These are phyloP conservation scores for Stellera chamaejasme DNA, from an alignment of 345 rosid species.

Conservation along the genomic window DNA sequence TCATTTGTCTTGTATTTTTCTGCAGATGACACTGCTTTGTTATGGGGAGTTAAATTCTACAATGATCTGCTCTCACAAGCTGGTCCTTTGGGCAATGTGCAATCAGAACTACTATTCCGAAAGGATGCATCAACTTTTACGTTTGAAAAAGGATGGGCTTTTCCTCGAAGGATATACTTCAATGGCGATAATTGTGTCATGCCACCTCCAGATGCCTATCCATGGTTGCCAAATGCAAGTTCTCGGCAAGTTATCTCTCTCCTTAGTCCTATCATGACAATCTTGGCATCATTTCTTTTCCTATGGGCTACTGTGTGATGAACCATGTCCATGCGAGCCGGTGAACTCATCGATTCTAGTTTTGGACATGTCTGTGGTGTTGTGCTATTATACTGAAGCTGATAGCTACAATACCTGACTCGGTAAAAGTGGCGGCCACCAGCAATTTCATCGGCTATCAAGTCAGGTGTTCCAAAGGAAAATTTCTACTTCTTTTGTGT, in stretches of 20 bases:
- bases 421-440: conserved; percentile 6
- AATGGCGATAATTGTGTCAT: conserved; percentile 90
- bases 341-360: conserved; percentile 13
- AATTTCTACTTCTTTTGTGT: conserved; percentile 9
- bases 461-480: conserved; percentile 14
- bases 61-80: conserved; percentile 82
- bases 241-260: conserved; percentile 24
- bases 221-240: conserved; percentile 66
- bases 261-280: conserved; percentile 8
- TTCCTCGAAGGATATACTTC: conserved; percentile 75
- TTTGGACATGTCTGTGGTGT: conserved; percentile 6
- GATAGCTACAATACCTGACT: conserved; percentile 1
- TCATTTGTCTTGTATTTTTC: not conserved
- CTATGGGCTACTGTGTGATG: conserved; percentile 27
- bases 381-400: conserved; percentile 7
- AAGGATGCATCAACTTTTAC: conserved; percentile 70
- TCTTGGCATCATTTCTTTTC: conserved; percentile 22
- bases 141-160: conserved; percentile 92
- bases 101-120: conserved; percentile 73
- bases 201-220: conserved; percentile 83
- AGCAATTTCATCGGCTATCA: conserved; percentile 5
- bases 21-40: conserved; percentile 88
- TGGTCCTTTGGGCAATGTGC: conserved; percentile 77
- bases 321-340: conserved; percentile 6
- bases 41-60: conserved; percentile 83